Percentiles rank a stretch among this genome's conserved stretches.
Evolutionary conservation across 2,329 filamentous ascomycete species (phyloP).

Genomic region (Trichothecium roseum): DNA sequence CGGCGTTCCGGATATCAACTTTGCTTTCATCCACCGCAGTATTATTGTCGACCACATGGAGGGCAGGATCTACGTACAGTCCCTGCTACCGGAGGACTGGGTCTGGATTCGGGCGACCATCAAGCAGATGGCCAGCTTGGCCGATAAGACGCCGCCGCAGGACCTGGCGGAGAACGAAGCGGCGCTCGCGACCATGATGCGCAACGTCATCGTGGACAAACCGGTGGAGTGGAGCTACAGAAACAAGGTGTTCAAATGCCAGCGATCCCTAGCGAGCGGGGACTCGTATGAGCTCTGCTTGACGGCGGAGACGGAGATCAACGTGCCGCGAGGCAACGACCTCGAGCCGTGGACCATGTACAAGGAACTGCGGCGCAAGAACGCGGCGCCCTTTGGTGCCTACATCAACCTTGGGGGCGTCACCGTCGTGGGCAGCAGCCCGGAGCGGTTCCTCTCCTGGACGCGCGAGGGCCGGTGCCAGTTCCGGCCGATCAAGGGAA

Average conservation of each 20-base stretch:
- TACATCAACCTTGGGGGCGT: constrained; percentile 44
- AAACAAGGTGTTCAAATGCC: constrained; percentile 8
- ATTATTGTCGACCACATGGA: constrained; percentile 8
- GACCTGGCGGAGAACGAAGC: not conserved
- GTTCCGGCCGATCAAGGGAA: constrained; percentile 68
- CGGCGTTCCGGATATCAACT: constrained; percentile 2
- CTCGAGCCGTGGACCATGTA: constrained; percentile 7
- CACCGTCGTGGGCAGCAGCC: constrained; percentile 42
- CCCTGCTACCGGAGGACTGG: constrained; percentile 3
- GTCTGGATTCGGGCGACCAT: constrained; percentile 4
- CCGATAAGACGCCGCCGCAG: not conserved
- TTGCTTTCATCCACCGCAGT: constrained; percentile 6
- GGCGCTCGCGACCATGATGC: not conserved
- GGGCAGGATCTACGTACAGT: constrained; percentile 4
- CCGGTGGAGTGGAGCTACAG: constrained; percentile 5
- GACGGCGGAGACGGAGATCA: constrained; percentile 32
- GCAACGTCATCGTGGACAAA: constrained; percentile 1
- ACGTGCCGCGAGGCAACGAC: constrained; percentile 15
- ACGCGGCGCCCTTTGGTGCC: constrained; percentile 37
- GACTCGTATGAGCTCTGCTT: constrained; percentile 10
- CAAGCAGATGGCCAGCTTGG: not conserved
- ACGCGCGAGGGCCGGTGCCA: constrained; percentile 38
- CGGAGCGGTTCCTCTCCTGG: constrained; percentile 52
- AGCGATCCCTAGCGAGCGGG: constrained; percentile 5
- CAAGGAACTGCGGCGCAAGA: constrained; percentile 7